Conservation (phyloP, 208 protist genomes). For the Trichomonas vaginalis region DNA sequence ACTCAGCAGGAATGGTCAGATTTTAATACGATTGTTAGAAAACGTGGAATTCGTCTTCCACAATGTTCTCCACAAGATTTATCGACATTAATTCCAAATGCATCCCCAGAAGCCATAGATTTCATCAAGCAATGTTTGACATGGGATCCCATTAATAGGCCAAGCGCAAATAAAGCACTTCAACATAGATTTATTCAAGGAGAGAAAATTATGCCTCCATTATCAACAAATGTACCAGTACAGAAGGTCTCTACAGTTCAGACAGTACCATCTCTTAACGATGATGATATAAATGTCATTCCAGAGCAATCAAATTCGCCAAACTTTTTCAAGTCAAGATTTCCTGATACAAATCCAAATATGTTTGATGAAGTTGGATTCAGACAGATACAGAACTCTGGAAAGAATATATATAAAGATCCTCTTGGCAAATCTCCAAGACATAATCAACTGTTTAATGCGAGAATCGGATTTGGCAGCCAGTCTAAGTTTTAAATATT, state of each 20-base stretch:
- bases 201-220: background rate
- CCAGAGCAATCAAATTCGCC: background rate
- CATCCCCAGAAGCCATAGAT: constrained; percentile 68
- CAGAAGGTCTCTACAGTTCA: background rate
- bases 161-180: constrained; percentile 55
- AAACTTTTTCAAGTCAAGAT: background rate
- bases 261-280: background rate
- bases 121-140: constrained; percentile 74
- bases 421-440: background rate
- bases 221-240: background rate
- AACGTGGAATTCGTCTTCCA: constrained; percentile 78
- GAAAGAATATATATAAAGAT: background rate
- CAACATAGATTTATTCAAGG: constrained; percentile 71
- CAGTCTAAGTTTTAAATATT: background rate
- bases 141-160: constrained; percentile 76
- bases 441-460: background rate
- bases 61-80: constrained; percentile 50
- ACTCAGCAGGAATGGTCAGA: constrained; percentile 60
- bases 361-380: background rate
- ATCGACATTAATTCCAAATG: constrained; percentile 59
- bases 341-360: background rate
- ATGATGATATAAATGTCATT: background rate
- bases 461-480: background rate
- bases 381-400: background rate
- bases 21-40: constrained; percentile 59